Percentiles rank a stretch among this genome's conserved stretches.
These are phyloP conservation scores for Rhododendron vialii DNA, from an alignment of 148 eudicot genomes.

Conservation along the genomic window DNA sequence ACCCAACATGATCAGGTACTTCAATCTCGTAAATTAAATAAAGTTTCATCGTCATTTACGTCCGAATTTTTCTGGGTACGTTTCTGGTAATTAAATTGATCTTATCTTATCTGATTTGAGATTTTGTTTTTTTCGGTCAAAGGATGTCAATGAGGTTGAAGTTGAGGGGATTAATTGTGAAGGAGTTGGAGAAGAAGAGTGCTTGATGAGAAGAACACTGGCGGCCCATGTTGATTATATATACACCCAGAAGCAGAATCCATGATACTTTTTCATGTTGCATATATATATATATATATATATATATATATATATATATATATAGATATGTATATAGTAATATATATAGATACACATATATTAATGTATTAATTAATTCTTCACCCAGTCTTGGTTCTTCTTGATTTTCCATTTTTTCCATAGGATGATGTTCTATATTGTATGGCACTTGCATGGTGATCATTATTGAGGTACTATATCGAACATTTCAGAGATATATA, in stretches of 20 bases:
- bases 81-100: not conserved
- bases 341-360: no score
- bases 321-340: not conserved
- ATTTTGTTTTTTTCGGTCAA: not conserved
- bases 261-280: not conserved
- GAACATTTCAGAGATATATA: not conserved
- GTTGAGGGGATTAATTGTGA: constrained; percentile 16
- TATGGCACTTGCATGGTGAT: not conserved
- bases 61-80: not conserved
- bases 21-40: not conserved
- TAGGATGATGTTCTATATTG: not conserved
- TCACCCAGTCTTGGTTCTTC: not conserved
- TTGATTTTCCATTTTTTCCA: not conserved
- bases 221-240: constrained; percentile 41
- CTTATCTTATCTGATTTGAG: not conserved
- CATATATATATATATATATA: not conserved
- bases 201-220: constrained; percentile 32
- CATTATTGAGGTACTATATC: not conserved
- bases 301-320: not conserved
- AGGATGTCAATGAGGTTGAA: not conserved
- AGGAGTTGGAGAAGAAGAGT: constrained; percentile 35
- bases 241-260: constrained; percentile 38
- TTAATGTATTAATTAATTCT: not conserved
- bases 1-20: constrained; percentile 17
- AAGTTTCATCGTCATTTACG: not conserved